Base-by-base conservation (phyloP, 2,329 filamentous ascomycete genomes). In the Sordariomycetes sp. region DNA sequence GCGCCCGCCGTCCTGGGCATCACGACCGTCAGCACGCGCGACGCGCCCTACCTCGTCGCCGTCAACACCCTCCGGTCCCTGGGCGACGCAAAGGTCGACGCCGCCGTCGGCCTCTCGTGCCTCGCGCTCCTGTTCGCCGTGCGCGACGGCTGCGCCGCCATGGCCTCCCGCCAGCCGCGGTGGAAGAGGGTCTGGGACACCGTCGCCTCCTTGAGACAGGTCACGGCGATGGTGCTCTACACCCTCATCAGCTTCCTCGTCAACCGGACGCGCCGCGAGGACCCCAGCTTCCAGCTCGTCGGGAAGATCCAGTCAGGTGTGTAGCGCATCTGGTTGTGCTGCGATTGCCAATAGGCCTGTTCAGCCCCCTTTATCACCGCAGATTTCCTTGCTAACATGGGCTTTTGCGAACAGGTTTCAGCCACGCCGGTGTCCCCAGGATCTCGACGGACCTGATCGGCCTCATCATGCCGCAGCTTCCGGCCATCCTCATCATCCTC, bases 211-310 rank as follows among this genome's bases (percentile, higher is more conserved):
- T 74, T 92, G 7, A 81, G 89, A 12, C 85, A 89, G 32, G 87
- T 83, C 0, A 89, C 92, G 64, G 83, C 89, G 58, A 88, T 92
- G 66, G 69, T 91, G 24, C 76, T 92, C 1, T 91, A 89, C 69
- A 89, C 86, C 2, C 70, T 91, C 61, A 82, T 92, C 66, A 88
- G 87, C 68, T 89, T 80, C 60, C 74, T 89, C 4, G 80, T 81
- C 58, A 87, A 90, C 64, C 72, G 81, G 10, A 70, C 83, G 57
- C 70, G 67, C 14, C 66, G 77, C n/a, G 68, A 65, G 0, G 60
- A 82, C 1, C 74, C 78, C 3, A 73, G 73, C 43, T 87, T 90
- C 68, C 76, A 71, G n/a, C 80, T 90, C 40, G 73, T 90, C 0
- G 85, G 85, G 2, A 70, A 68, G 3, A 87, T 91, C 34, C 86